phyloP scores from a whole-genome alignment of 345 rosid genomes.

The Melaleuca quinquenervia region DNA sequence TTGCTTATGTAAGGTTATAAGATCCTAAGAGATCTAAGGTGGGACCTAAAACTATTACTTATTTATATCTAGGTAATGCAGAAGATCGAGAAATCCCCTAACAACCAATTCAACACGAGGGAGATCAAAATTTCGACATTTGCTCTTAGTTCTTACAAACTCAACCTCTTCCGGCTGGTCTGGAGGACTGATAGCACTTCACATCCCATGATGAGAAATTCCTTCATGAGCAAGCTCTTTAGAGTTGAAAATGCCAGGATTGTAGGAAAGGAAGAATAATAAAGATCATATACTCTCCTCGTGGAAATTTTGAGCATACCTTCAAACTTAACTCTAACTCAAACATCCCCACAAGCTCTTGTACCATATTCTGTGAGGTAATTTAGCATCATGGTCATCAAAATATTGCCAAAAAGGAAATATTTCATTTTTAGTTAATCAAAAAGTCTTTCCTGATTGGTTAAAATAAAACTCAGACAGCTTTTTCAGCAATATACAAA shows the following conservation, averaged over 20 bases:
- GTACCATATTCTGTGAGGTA: constrained; percentile 55
- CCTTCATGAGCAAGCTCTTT: constrained; percentile 54
- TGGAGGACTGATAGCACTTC: too few relatives aligned
- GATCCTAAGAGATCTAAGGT: too few relatives aligned
- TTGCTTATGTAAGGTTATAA: too few relatives aligned
- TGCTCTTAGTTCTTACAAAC: too few relatives aligned
- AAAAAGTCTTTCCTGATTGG: neutral
- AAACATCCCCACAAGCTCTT: constrained; percentile 76
- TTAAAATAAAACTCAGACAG: neutral
- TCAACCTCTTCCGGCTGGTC: too few relatives aligned
- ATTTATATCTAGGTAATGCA: too few relatives aligned
- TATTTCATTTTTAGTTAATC: neutral
- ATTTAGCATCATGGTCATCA: neutral
- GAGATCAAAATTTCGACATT: too few relatives aligned
- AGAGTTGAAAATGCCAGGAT: neutral
- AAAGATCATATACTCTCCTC: neutral
- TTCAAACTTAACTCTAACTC: constrained; percentile 56
- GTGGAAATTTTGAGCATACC: constrained; percentile 17
- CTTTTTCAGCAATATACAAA: neutral
- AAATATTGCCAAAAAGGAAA: neutral
- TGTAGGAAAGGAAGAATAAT: neutral
- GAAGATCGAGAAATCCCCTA: too few relatives aligned
- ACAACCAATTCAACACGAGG: too few relatives aligned
- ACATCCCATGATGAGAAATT: constrained; percentile 34
- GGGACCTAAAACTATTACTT: too few relatives aligned